Base-by-base conservation (phyloP, 305 asterid genomes). In the Andrographis paniculata region DNA sequence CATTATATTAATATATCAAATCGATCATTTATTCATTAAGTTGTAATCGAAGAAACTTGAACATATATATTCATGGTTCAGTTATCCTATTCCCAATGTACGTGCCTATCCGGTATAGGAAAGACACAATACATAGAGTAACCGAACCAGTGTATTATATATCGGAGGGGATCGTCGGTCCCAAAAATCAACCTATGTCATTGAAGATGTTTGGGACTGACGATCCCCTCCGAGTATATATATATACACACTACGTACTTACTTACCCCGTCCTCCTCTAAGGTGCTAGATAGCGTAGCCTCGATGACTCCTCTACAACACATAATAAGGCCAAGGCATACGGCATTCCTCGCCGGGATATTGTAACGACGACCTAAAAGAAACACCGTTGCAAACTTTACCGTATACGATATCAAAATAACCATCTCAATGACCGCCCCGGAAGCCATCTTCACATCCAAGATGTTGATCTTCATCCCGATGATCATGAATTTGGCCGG, bases 251-350 rank as follows among this genome's bases (percentile, higher is more conserved):
- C 8, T n/a, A 33, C 2, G 13, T 6, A 2, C 8, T 1, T 7
- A 11, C 38, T 15, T 61, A 79, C 92, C 72, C 71, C 73, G 13
- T 61, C 62, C 43, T 71, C 80, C 47, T 18, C 54, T 62, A 80
- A 11, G 18, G 55, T 38, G 58, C 70, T 53, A 42, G 63, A 83
- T 1, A 59, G 42, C 16, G 74, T 48, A 23, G 64, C 64, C 45
- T 80, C 94, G 14, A 80, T 51, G 19, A 71, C 64, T 24, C 94
- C 94, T 48, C 58, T 83, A 55, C 84, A 64, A 44, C 80, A 70
- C 84, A 80, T 73, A 33, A 83, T 49, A 20, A 80, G 71, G 55
- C 74, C 62, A 27, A 80, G 79, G 42, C 74, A 10, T 0, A 69
- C 14, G 2, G 85, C 80, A 15, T 80, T 82, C 56, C 50, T 44